Base-by-base conservation (phyloP, 352 stramenopile genomes). In the Phytophthora constricta region DNA sequence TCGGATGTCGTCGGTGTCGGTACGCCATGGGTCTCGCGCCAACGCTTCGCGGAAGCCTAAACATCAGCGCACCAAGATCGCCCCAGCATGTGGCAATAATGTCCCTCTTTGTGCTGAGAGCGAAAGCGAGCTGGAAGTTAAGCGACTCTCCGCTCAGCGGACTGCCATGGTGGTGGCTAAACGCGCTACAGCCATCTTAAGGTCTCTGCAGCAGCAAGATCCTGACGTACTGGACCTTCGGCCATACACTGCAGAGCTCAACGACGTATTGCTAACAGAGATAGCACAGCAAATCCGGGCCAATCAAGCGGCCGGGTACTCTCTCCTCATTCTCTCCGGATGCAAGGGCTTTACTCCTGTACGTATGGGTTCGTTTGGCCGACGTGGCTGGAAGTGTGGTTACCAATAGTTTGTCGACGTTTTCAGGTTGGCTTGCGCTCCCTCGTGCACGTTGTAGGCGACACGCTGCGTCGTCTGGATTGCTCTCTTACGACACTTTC, bases 391-490 rank as follows among this genome's bases (percentile, higher is more conserved):
- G 34, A 19, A 10, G 34, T 17, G 14, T 42, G n/a, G n/a, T 13
- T 16, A 42, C 11, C 3, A 42, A 16, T 42, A 16, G 58, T 33
- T 16, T 10, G 47, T 47, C 11, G 13, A 42, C 74, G 58, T 20
- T 25, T 52, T n/a, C 50, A 91, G 82, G 80, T 94, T 37, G 86
- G 86, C 0, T 81, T 92, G 58, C 84, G 86, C 1, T 79, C 84
- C 41, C 87, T 94, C 28, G 80, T 87, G 25, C 82, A 92, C 53
- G 73, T 73, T 0, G 71, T 92, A 20, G 86, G 84, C 2, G 45
- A 72, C 5, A 63, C 56, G 1, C 68, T 92, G 19, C 74, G 73
- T n/a, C 61, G 67, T 16, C 66, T 94, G 4, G 74, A 91, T 49
- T 83, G 76, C 34, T 91, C 82, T 2, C 62, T 66, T 13, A 87